Percentiles rank a stretch among this genome's conserved stretches.
Evolutionary conservation across 2,329 filamentous ascomycete genomes (phyloP).

Genomic region (Phialophora verrucosa): DNA sequence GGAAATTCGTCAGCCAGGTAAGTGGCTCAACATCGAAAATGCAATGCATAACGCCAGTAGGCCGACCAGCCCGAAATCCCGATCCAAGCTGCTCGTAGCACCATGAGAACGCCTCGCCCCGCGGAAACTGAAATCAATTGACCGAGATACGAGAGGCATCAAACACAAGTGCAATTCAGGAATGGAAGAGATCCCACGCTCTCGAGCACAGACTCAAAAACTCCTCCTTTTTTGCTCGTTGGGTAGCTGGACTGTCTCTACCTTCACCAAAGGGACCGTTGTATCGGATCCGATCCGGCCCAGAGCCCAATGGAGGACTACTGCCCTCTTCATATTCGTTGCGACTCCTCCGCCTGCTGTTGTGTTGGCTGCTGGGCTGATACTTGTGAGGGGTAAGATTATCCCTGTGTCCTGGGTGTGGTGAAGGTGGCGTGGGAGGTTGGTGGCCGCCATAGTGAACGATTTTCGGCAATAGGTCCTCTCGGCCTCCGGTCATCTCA

Average conservation of each 20-base stretch:
- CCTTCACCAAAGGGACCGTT: conserved; percentile 77
- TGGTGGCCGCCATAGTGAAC: conserved; percentile 96
- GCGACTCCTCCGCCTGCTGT: conserved; percentile 72
- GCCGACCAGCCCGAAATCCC: conserved; percentile 3
- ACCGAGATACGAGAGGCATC: conserved; percentile 10
- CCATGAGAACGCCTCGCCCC: conserved; percentile 23
- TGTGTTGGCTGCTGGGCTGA: conserved; percentile 41
- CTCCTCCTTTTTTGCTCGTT: conserved; percentile 86
- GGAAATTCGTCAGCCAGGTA: conserved; percentile 20
- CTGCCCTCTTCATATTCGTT: conserved; percentile 90
- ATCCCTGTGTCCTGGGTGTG: conserved; percentile 53
- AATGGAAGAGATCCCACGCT: conserved; percentile 98
- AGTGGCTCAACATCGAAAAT: not conserved
- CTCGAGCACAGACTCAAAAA: conserved; percentile 84
- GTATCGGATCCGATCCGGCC: conserved; percentile 62
- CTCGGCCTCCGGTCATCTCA: conserved; percentile 85
- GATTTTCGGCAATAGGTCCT: conserved; percentile 88
- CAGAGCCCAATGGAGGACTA: conserved; percentile 80
- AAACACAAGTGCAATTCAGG: conserved; percentile 56
- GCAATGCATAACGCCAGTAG: conserved; percentile 4
- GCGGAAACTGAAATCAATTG: conserved; percentile 9
- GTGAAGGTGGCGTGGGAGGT: conserved; percentile 88
- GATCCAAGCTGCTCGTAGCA: conserved; percentile 9
- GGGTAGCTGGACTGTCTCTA: conserved; percentile 80
- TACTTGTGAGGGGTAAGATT: conserved; percentile 53